These are phyloP conservation scores for Agrostemma githago DNA, from an alignment of 148 eudicot species.

Conservation along the genomic window DNA sequence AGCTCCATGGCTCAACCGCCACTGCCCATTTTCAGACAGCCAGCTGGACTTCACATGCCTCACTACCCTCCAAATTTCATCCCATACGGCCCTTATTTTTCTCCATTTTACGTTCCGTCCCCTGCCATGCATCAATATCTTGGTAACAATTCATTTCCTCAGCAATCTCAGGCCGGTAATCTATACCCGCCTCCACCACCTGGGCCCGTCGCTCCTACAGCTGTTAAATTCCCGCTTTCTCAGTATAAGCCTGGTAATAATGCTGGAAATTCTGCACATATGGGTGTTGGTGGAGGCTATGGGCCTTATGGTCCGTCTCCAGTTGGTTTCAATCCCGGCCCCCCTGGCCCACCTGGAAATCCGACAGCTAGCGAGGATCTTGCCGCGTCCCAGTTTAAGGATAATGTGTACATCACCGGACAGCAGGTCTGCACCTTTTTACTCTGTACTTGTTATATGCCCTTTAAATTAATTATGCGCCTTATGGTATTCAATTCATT, in stretches of 20 bases:
- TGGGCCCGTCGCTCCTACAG: constrained; percentile 29
- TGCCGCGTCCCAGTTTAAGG: constrained; percentile 62
- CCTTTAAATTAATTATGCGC: too few species aligned
- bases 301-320: constrained; percentile 62
- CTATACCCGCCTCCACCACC: constrained; percentile 58
- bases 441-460: neutral
- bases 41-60: constrained; percentile 67
- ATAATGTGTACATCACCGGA: constrained; percentile 56
- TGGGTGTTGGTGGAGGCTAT: constrained; percentile 55
- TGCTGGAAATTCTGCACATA: constrained; percentile 48
- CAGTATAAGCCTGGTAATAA: constrained; percentile 66
- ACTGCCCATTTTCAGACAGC: constrained; percentile 65
- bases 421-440: constrained; percentile 65
- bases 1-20: constrained; percentile 69
- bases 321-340: constrained; percentile 44
- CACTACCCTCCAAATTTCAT: constrained; percentile 69
- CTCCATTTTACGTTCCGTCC: constrained; percentile 64
- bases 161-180: constrained; percentile 65
- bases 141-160: constrained; percentile 57
- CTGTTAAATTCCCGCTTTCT: constrained; percentile 53
- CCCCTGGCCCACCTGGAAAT: constrained; percentile 51
- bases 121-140: constrained; percentile 72
- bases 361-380: constrained; percentile 60
- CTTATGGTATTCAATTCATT: too few species aligned
- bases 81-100: constrained; percentile 65